A percentile compares a stretch with the other conserved stretches of the same genome.
Conservation (phyloP, 1,139 yeast genomes). For the Lodderomyces margitis region DNA sequence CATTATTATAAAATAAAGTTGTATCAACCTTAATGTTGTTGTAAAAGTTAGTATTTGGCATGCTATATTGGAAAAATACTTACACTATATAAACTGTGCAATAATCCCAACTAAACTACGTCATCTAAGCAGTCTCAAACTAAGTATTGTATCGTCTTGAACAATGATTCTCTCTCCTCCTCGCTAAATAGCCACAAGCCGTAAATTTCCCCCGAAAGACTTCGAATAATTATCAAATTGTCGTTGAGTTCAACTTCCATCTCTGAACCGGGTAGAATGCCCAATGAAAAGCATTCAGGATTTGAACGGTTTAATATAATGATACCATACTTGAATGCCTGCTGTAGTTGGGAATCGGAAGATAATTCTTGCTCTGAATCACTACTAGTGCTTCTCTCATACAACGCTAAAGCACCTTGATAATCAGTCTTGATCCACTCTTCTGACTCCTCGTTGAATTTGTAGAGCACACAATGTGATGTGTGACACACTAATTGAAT, state of each 20-base stretch:
- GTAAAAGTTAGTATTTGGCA: too few species aligned
- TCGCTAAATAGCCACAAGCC: slow-evolving; percentile 89
- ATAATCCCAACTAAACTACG: too few species aligned
- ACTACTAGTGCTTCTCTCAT: slow-evolving; percentile 55
- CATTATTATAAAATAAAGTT: too few species aligned
- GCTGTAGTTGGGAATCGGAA: slow-evolving; percentile 22
- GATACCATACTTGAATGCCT: slow-evolving; percentile 58
- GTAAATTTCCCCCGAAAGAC: slow-evolving; percentile 72
- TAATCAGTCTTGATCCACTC: slow-evolving; percentile 82
- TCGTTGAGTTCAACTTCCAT: slow-evolving; percentile 80
- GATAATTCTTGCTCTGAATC: slow-evolving; percentile 24
- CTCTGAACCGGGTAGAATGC: slow-evolving; percentile 57
- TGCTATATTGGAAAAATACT: too few species aligned
- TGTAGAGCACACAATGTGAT: slow-evolving; percentile 80
- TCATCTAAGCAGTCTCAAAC: too few species aligned
- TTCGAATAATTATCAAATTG: slow-evolving; percentile 76
- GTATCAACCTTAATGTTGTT: too few species aligned
- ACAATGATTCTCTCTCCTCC: slow-evolving; percentile 64
- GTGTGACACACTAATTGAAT: slow-evolving; percentile 73
- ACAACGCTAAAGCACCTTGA: slow-evolving; percentile 80
- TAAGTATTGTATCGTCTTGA: slow-evolving; percentile 54
- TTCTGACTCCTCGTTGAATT: slow-evolving; percentile 57
- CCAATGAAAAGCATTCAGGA: slow-evolving; percentile 78
- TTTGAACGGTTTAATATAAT: slow-evolving; percentile 72
- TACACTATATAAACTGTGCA: too few species aligned